Evolutionary conservation across 305 asterid species (phyloP).

Genomic region (Fraxinus velutina): DNA sequence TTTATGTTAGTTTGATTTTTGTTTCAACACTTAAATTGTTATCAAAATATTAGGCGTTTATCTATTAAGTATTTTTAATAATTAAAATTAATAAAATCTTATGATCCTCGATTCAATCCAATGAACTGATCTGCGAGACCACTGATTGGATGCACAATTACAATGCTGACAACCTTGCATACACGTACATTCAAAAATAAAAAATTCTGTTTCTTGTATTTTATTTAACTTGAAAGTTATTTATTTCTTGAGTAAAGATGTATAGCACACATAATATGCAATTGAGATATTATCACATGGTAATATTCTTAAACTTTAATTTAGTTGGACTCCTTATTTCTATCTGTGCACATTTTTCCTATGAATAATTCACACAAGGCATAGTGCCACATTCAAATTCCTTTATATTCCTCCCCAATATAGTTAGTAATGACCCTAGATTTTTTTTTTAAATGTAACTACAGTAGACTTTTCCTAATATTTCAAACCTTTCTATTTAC

Average conservation of each 20-base stretch:
- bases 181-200: neutral
- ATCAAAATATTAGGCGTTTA: neutral
- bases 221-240: neutral
- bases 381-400: neutral
- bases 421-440: neutral
- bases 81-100: no score
- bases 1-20: neutral
- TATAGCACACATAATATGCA: neutral
- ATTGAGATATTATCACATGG: neutral
- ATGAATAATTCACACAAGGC: neutral
- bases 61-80: neutral
- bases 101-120: neutral
- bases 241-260: neutral
- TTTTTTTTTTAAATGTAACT: neutral
- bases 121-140: neutral
- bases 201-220: neutral
- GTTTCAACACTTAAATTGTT: neutral
- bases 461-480: neutral
- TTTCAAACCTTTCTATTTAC: constrained; percentile 5
- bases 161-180: neutral
- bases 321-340: neutral
- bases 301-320: neutral
- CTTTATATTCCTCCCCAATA: neutral
- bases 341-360: neutral
- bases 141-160: neutral